Evolutionary conservation across 1,139 yeast genomes (phyloP), one percentile per base, ranked within the genome.

Genomic region (Saccharomycopsis hybrid): DNA sequence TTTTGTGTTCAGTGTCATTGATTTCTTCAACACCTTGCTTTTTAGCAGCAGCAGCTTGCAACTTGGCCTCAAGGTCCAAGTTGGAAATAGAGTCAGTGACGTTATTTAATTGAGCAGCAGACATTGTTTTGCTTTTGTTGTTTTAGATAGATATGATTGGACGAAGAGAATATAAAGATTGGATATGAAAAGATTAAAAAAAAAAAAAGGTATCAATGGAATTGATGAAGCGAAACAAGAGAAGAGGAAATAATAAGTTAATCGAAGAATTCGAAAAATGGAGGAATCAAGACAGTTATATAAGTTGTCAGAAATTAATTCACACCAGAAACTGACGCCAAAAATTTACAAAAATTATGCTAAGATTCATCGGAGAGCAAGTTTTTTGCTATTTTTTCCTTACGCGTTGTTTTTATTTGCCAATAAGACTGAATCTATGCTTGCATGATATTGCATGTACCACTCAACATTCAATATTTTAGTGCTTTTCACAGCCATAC

Each of bases 1-100:
- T 67, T 53, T 68, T 58, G 66, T 85, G 94, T 31, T 58, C 48
- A 31, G 33, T 33, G 8, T 47, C 44, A 4, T 37, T 30, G 18
- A 18, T 18, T 5, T 31, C 30, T 13, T 29, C 28, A 30, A 32
- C 37, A n/a, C 43, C 51, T 35, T 39, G 45, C 43, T 51, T 50
- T 33, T 42, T 48, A 32, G 49, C 43, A 35, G 54, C 54, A 47
- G 52, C 55, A 51, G 54, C 54, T 8, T 37, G 44, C 41, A 52
- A 47, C 41, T 52, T 33, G 32, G 42, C 36, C 41, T 52, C 53
- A 18, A 52, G 42, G 36, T 41, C 38, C 48, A 52, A 38, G 46
- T 44, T 44, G 25, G 49, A 30, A 13, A 52, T 18, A n/a, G 49
- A 31, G 25, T 44, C 27, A 7, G 54, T 44, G 33, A 50, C 31